Evolutionary conservation across 352 stramenopile species (phyloP).

Genomic region (Albugo candida): DNA sequence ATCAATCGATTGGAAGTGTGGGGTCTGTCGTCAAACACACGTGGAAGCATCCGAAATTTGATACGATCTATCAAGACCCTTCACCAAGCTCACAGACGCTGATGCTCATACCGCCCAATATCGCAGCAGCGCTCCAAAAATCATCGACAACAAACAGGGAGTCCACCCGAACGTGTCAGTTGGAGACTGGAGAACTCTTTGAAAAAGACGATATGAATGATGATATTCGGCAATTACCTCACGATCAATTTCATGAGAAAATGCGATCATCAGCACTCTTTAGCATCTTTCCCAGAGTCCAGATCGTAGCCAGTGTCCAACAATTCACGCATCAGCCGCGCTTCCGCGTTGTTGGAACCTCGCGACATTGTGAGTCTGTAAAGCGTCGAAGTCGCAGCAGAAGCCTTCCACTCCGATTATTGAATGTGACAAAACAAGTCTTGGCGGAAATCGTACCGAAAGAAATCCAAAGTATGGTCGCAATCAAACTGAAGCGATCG

Average conservation of each 20-base stretch:
- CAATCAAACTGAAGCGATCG: constrained; percentile 29
- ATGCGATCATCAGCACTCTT: constrained; percentile 32
- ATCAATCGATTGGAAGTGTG: background rate
- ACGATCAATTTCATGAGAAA: constrained; percentile 13
- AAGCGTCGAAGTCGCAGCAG: too few relatives aligned
- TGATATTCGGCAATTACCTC: constrained; percentile 30
- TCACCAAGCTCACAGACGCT: constrained; percentile 29
- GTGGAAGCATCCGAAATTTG: background rate
- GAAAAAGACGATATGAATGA: constrained; percentile 67
- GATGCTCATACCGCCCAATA: constrained; percentile 56
- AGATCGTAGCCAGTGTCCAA: constrained; percentile 63
- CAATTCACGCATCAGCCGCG: constrained; percentile 52
- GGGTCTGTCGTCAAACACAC: background rate
- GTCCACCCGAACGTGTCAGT: constrained; percentile 27
- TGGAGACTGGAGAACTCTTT: constrained; percentile 49
- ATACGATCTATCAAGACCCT: background rate
- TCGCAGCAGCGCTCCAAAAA: constrained; percentile 39
- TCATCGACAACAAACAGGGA: constrained; percentile 20
- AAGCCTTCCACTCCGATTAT: background rate
- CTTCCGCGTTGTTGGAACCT: constrained; percentile 17
- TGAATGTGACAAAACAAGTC: background rate
- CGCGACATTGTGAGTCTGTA: background rate
- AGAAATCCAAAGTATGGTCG: constrained; percentile 11
- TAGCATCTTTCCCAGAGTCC: constrained; percentile 71
- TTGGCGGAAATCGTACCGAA: background rate